phyloP scores from a whole-genome alignment of 768 basidiomycete genomes.

The Steccherinum ochraceum region DNA sequence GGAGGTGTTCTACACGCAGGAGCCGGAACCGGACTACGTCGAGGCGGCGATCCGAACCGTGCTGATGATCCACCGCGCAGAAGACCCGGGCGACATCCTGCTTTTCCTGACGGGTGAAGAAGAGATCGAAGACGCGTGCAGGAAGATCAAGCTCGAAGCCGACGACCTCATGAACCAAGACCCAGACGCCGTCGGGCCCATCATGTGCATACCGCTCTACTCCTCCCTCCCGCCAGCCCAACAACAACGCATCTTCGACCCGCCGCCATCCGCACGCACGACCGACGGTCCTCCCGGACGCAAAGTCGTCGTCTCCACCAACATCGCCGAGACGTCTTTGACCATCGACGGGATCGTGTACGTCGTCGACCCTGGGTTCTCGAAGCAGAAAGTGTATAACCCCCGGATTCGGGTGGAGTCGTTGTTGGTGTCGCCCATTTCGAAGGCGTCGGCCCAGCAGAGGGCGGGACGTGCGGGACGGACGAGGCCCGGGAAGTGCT shows the following conservation, averaged over 20 bases:
- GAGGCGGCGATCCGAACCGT: constrained; percentile 96
- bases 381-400: constrained; percentile 98
- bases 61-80: constrained; percentile 94
- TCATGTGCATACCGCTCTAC: constrained; percentile 89
- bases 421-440: constrained; percentile 89
- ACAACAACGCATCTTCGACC: constrained; percentile 95
- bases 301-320: constrained; percentile 93
- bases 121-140: constrained; percentile 94
- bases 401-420: constrained; percentile 95
- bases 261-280: constrained; percentile 59
- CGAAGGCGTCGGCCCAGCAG: constrained; percentile 95
- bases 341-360: constrained; percentile 99
- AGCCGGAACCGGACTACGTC: constrained; percentile 92
- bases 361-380: constrained; percentile 96
- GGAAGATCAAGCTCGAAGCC: constrained; percentile 87
- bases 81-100: constrained; percentile 88
- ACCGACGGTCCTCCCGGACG: constrained; percentile 77
- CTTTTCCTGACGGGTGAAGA: constrained; percentile 98
- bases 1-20: constrained; percentile 90
- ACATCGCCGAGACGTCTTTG: constrained; percentile 95
- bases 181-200: constrained; percentile 72
- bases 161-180: constrained; percentile 75
- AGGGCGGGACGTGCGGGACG: constrained; percentile 94
- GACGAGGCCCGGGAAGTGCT: constrained; percentile 95
- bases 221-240: constrained; percentile 91